Conservation (phyloP, 192 early-diverging fungal genomes). For the Neocallimastix lanati region DNA sequence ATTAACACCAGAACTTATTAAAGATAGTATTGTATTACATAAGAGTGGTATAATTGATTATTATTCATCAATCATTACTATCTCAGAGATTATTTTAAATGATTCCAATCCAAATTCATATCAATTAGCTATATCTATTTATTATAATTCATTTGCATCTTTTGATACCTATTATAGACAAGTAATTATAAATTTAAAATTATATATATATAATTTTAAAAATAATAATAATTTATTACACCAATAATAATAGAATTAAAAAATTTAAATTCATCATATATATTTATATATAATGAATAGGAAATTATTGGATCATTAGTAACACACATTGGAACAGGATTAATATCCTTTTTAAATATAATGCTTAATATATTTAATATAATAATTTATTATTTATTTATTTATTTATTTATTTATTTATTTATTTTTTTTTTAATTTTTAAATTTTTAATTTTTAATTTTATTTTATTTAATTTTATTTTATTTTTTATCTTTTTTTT, state of each 20-base stretch:
- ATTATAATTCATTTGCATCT: conserved; percentile 25
- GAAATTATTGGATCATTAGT: conserved; percentile 61
- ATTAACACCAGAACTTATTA: background rate
- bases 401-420: too few relatives aligned
- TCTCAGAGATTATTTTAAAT: background rate
- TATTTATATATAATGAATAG: conserved; percentile 1
- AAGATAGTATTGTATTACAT: background rate
- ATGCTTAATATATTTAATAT: too few relatives aligned
- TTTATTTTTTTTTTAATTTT: too few relatives aligned
- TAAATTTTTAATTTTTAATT: too few relatives aligned
- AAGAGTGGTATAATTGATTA: background rate
- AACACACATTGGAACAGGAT: conserved; percentile 56
- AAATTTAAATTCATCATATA: too few relatives aligned
- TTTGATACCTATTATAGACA: conserved; percentile 49
- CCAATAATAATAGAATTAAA: too few relatives aligned
- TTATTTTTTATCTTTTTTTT: too few relatives aligned
- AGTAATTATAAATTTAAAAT: background rate
- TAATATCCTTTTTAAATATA: background rate
- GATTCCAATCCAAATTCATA: background rate
- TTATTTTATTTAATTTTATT: too few relatives aligned
- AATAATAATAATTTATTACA: too few relatives aligned
- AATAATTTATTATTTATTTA: too few relatives aligned
- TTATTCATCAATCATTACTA: background rate
- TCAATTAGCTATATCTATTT: conserved; percentile 20
- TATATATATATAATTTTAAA: too few relatives aligned